Evolutionary conservation across 2,329 filamentous ascomycete species (phyloP).

Genomic region (Fusarium concolor): DNA sequence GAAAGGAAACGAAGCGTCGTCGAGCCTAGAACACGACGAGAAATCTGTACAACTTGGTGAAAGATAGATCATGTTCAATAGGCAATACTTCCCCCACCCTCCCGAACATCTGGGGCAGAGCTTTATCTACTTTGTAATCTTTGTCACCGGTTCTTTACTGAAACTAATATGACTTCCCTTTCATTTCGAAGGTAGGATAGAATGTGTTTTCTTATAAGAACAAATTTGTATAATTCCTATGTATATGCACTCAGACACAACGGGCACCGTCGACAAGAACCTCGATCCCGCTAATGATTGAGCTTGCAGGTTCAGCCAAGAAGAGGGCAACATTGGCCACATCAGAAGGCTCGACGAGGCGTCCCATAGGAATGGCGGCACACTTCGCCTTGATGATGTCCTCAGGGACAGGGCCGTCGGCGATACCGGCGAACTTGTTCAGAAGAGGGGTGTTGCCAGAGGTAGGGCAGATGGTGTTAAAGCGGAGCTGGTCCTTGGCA

Average conservation of each 20-base stretch:
- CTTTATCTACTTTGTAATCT: too few relatives aligned
- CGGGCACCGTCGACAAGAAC: conserved; percentile 35
- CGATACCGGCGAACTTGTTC: conserved; percentile 34
- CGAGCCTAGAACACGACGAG: too few relatives aligned
- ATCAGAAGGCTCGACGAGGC: conserved; percentile 35
- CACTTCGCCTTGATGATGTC: conserved; percentile 35
- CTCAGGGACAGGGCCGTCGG: conserved; percentile 27
- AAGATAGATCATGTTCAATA: too few relatives aligned
- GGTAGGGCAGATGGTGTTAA: conserved; percentile 26
- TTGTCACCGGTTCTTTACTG: too few relatives aligned
- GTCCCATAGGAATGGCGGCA: conserved; percentile 36
- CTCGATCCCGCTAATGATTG: conserved; percentile 33
- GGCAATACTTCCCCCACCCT: too few relatives aligned
- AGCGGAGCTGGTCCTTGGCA: conserved; percentile 26
- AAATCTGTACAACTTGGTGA: too few relatives aligned
- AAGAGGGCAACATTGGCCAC: conserved; percentile 39
- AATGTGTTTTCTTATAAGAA: background rate
- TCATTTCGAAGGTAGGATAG: background rate
- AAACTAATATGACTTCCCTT: too few relatives aligned
- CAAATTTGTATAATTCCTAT: background rate
- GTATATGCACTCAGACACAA: conserved; percentile 16
- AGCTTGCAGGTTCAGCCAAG: conserved; percentile 34
- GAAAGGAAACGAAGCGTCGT: too few relatives aligned
- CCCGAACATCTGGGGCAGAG: too few relatives aligned
- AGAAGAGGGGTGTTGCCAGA: conserved; percentile 23